These are phyloP conservation scores for Linderina pennispora DNA, from an alignment of 192 early-diverging fungal species.

Conservation along the genomic window DNA sequence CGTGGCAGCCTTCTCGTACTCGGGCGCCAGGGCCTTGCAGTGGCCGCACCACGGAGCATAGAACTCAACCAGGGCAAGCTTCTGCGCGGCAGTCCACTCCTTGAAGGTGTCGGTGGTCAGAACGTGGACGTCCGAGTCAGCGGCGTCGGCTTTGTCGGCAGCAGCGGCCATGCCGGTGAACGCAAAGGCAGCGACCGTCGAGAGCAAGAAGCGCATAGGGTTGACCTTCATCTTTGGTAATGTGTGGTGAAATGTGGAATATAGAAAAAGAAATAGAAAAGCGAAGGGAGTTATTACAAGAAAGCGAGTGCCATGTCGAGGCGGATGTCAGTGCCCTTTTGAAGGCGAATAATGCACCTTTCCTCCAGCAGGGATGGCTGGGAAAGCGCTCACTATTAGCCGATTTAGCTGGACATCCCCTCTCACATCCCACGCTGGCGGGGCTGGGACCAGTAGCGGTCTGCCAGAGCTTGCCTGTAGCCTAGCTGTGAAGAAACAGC, in stretches of 20 bases:
- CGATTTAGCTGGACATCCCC: no score
- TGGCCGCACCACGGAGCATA: conserved; percentile 98
- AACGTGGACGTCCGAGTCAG: conserved; percentile 49
- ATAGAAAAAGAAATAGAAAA: background rate
- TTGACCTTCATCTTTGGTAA: conserved; percentile 34
- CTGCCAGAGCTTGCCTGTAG: no score
- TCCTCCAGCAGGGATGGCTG: no score
- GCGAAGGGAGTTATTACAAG: no score
- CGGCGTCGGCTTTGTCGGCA: conserved; percentile 1
- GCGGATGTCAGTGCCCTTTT: no score
- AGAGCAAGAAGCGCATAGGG: conserved; percentile 43
- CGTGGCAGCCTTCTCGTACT: conserved; percentile 91
- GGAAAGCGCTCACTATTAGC: no score
- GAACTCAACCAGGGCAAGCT: conserved; percentile 86
- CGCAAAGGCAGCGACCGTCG: conserved; percentile 33
- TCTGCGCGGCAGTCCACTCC: conserved; percentile 51
- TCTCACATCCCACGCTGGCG: no score
- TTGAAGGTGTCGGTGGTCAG: conserved; percentile 60
- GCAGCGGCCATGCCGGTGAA: conserved; percentile 11
- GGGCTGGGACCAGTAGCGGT: no score
- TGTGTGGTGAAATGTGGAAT: conserved; percentile 1
- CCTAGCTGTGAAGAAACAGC: no score
- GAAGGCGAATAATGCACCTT: no score
- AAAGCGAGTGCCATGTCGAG: no score
- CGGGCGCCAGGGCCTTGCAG: conserved; percentile 90